Percentiles rank a stretch among this genome's conserved stretches.
These are phyloP conservation scores for Mycena haematopus DNA, from an alignment of 768 basidiomycete species.

Conservation along the genomic window DNA sequence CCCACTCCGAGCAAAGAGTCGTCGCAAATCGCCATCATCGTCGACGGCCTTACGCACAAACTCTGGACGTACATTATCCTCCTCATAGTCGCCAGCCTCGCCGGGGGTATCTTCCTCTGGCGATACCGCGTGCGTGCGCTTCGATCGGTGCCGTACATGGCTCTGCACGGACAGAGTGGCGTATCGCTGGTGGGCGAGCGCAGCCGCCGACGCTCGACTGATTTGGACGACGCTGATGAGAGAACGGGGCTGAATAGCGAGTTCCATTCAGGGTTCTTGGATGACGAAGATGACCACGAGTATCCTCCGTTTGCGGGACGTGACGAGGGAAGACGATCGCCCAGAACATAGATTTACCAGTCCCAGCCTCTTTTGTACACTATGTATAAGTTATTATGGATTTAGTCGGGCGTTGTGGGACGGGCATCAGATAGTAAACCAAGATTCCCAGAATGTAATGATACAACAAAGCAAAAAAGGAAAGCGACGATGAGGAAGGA, in stretches of 20 bases:
- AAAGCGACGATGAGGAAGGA: slow-evolving; percentile 15
- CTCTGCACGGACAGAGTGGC: slow-evolving; percentile 65
- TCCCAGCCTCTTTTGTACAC: not conserved
- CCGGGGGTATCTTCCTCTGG: slow-evolving; percentile 79
- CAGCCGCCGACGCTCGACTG: slow-evolving; percentile 29
- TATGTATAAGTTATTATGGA: slow-evolving; percentile 17
- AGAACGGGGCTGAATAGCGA: slow-evolving; percentile 62
- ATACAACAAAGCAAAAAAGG: slow-evolving; percentile 26
- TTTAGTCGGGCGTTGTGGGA: not conserved
- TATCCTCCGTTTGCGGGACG: slow-evolving; percentile 25
- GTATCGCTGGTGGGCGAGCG: slow-evolving; percentile 57
- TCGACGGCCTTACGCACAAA: slow-evolving; percentile 12
- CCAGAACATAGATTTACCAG: not conserved
- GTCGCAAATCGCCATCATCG: slow-evolving; percentile 17
- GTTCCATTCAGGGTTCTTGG: slow-evolving; percentile 39
- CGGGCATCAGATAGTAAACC: not conserved
- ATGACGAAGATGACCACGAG: slow-evolving; percentile 66
- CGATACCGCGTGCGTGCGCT: slow-evolving; percentile 54
- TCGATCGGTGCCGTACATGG: slow-evolving; percentile 57
- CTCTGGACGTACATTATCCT: slow-evolving; percentile 38
- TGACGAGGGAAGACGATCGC: not conserved
- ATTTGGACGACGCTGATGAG: slow-evolving; percentile 77
- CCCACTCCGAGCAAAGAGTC: slow-evolving; percentile 15
- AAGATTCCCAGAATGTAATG: slow-evolving; percentile 2
- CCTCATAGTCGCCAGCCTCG: slow-evolving; percentile 74